Percentiles rank a stretch among this genome's conserved stretches.
Conservation (phyloP, 2,329 filamentous ascomycete species). For the Exophiala spinifera region DNA sequence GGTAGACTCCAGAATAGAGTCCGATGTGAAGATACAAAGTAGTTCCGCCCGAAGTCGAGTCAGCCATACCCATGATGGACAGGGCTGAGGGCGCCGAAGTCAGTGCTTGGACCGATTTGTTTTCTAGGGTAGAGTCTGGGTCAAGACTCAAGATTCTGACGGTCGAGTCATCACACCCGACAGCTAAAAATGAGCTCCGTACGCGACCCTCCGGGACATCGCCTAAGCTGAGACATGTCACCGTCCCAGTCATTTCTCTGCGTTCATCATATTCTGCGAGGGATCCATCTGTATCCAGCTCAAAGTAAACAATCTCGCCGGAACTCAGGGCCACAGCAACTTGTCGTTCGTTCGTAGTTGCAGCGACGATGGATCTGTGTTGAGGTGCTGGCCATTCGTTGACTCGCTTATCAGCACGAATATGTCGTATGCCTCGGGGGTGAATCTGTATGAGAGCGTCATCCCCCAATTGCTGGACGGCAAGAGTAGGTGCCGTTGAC, state of each 20-base stretch:
- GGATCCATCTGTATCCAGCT: conserved; percentile 88
- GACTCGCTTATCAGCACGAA: conserved; percentile 69
- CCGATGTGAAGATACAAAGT: conserved; percentile 95
- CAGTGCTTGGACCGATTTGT: conserved; percentile 89
- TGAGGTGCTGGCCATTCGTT: conserved; percentile 94
- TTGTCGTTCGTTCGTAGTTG: conserved; percentile 88
- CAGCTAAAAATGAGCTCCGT: conserved; percentile 87
- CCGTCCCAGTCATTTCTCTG: conserved; percentile 90
- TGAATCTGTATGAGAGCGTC: conserved; percentile 92
- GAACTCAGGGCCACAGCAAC: conserved; percentile 92
- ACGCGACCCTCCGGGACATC: conserved; percentile 86
- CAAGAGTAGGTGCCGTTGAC: conserved; percentile 81
- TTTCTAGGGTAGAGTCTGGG: conserved; percentile 85
- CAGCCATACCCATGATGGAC: conserved; percentile 91
- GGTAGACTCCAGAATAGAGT: conserved; percentile 90
- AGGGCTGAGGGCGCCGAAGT: conserved; percentile 86
- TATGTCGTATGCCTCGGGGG: conserved; percentile 91
- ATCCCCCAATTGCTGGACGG: conserved; percentile 90
- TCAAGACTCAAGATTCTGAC: conserved; percentile 89
- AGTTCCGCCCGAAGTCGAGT: conserved; percentile 82
- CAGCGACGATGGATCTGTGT: conserved; percentile 91
- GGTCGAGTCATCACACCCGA: conserved; percentile 94
- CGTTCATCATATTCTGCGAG: conserved; percentile 93
- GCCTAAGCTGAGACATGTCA: conserved; percentile 90
- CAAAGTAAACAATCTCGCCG: conserved; percentile 96